Percentiles rank a stretch among this genome's conserved stretches.
Evolutionary conservation across 1,139 yeast genomes (phyloP).

Genomic region (Pichia norvegensis): DNA sequence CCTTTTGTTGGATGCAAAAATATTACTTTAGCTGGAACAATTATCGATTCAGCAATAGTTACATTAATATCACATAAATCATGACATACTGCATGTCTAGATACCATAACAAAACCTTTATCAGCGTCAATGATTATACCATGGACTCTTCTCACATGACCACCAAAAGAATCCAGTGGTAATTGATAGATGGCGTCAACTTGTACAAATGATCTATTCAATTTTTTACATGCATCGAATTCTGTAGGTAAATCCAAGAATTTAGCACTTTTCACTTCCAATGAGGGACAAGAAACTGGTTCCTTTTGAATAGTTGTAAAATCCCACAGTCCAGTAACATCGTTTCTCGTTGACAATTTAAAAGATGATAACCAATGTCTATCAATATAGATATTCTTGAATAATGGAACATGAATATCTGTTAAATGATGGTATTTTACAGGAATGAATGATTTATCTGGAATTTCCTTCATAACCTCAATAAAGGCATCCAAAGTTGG

Average conservation of each 20-base stretch:
- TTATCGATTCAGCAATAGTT: constrained; percentile 79
- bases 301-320: constrained; percentile 57
- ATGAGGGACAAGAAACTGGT: constrained; percentile 37
- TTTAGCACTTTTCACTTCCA: constrained; percentile 53
- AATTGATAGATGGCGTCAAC: constrained; percentile 60
- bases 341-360: constrained; percentile 69
- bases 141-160: constrained; percentile 53
- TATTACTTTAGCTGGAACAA: constrained; percentile 71
- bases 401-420: constrained; percentile 68
- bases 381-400: constrained; percentile 60
- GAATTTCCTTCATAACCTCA: constrained; percentile 68
- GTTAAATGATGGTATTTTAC: constrained; percentile 70
- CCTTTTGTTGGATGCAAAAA: constrained; percentile 86
- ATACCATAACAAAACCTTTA: constrained; percentile 71
- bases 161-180: constrained; percentile 67
- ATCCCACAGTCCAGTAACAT: constrained; percentile 83
- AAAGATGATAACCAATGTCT: constrained; percentile 80
- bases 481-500: constrained; percentile 67
- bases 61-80: constrained; percentile 73
- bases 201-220: constrained; percentile 57
- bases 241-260: constrained; percentile 64
- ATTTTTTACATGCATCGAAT: constrained; percentile 46
- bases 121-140: constrained; percentile 78
- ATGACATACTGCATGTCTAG: constrained; percentile 76
- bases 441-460: constrained; percentile 68